Evolutionary conservation across 73 alveolate genomes (phyloP).

Genomic region (Paramecium biaurelia): DNA sequence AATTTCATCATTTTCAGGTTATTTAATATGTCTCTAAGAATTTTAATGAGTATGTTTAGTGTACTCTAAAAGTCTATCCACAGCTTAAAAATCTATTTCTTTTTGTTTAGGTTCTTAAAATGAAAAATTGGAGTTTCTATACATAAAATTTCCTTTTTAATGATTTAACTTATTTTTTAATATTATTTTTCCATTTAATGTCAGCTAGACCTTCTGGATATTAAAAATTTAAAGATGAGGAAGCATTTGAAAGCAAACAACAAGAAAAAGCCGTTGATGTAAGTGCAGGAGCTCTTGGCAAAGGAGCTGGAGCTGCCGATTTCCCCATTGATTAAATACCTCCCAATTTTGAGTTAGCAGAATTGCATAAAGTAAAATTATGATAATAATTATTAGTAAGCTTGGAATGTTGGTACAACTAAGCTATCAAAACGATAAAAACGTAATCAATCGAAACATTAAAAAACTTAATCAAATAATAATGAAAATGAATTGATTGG

Average conservation of each 20-base stretch:
- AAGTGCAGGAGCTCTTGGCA: neutral
- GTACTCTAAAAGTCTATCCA: neutral
- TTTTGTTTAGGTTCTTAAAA: neutral
- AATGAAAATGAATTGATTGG: neutral
- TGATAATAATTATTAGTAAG: neutral
- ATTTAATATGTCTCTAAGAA: neutral
- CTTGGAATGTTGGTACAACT: slow-evolving; percentile 35
- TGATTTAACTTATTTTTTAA: neutral
- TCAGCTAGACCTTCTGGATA: slow-evolving; percentile 30
- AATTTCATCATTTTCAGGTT: neutral
- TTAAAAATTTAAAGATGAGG: neutral
- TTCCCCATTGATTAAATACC: slow-evolving; percentile 19
- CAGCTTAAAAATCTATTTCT: neutral
- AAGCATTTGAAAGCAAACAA: neutral
- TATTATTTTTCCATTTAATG: neutral
- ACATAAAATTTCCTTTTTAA: neutral
- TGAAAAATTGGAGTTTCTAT: neutral
- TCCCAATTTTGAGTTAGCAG: slow-evolving; percentile 23
- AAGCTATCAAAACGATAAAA: neutral
- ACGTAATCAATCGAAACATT: neutral
- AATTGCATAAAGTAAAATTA: neutral
- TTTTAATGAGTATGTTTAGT: neutral
- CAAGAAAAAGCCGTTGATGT: neutral
- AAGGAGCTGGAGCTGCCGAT: neutral
- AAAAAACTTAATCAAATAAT: neutral